Evolutionary conservation across 169 alveolate genomes (phyloP), one percentile per base, ranked within the genome.

Genomic region (Plasmodium vinckei): DNA sequence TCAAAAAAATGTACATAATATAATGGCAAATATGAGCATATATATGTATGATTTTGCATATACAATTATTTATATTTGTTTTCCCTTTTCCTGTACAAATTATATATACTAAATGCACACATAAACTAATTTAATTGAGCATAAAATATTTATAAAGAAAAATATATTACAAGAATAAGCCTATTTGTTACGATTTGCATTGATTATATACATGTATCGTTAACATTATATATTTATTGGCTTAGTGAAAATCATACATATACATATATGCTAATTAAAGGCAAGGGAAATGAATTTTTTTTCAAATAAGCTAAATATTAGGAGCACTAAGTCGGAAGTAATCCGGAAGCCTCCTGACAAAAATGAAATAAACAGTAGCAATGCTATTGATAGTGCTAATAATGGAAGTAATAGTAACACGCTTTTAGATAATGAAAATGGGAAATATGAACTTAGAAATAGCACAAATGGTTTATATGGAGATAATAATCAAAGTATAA

Each of bases 271-370:
- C 56, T 13, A 25, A 67, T 33, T 21, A 67, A 17, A 39, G 53
- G 73, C 60, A 1, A 15, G 73, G 73, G 54, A 23, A 23, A 79
- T 79, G 89, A 79, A 79, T 79, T 79, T 79, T 27, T 64, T 63
- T 63, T 61, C 82, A 17, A 63, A 21, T 57, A 79, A 79, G 53
- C 59, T 23, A 15, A 79, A 79, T 33, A 53, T 79, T 53, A 77
- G 89, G 59, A 79, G 89, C 56, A 79, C 89, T 1, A 79, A 79
- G 51, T 79, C 89, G 64, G 89, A 79, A 79, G 89, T 79, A 13
- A 64, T 79, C 42, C 69, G 27, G 13, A 79, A 79, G 9, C 23
- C 47, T 21, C 61, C 42, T 23, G 49, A 23, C 51, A 53, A 51
- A 9, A 46, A 19, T 9, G 21, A 46, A n/a, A 44, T 39, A 23